A percentile compares a stretch with the other conserved stretches of the same genome.
Evolutionary conservation across 768 basidiomycete species (phyloP).

Genomic region (Holtermannia corniformis): DNA sequence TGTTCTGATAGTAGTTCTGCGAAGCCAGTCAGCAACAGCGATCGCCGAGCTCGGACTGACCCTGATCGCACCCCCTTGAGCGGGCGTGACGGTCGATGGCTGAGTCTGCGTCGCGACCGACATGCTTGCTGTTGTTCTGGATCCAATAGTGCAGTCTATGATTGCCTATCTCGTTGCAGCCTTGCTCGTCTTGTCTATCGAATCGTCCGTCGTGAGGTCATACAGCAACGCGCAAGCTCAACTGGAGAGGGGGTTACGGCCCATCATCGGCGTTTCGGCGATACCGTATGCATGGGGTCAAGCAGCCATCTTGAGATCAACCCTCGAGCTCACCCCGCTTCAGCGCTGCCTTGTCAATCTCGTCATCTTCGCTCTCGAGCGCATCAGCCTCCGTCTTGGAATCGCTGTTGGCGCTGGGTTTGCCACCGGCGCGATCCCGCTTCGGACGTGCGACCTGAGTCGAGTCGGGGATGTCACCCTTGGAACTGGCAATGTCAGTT

Average conservation of each 20-base stretch:
- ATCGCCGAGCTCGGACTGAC: too few species aligned
- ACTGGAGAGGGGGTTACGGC: background rate
- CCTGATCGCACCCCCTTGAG: background rate
- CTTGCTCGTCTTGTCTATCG: too few species aligned
- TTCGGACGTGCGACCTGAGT: constrained; percentile 51
- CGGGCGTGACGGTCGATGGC: too few species aligned
- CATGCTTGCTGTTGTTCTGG: background rate
- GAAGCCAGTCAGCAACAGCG: too few species aligned
- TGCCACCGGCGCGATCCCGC: constrained; percentile 7
- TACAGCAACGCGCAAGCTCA: background rate
- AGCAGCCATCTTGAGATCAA: too few species aligned
- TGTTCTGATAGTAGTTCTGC: constrained; percentile 84
- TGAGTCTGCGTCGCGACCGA: background rate
- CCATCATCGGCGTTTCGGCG: background rate
- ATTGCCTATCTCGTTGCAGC: too few species aligned
- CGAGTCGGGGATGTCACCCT: constrained; percentile 62
- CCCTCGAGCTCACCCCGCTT: constrained; percentile 47
- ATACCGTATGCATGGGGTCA: background rate
- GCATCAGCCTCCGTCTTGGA: constrained; percentile 45
- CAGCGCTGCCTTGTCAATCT: constrained; percentile 38
- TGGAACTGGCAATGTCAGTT: constrained; percentile 69
- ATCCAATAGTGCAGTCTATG: background rate
- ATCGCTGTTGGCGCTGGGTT: too few species aligned
- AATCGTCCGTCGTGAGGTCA: too few species aligned
- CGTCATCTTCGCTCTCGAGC: constrained; percentile 46